These are phyloP conservation scores for Gypsophila paniculata DNA, from an alignment of 179 eudicot species.

Conservation along the genomic window DNA sequence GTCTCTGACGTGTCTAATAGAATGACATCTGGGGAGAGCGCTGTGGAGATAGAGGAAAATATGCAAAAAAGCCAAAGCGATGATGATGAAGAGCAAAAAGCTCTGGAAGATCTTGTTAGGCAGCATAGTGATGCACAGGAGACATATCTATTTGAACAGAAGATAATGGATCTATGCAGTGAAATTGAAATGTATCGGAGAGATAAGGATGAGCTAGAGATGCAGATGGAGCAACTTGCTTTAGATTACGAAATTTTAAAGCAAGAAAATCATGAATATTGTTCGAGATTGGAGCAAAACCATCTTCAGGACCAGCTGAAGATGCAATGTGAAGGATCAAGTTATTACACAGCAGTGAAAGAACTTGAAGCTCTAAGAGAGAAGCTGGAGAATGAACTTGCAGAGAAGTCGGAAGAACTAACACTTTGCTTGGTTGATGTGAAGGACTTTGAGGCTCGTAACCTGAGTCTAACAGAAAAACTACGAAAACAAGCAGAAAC, in stretches of 20 bases:
- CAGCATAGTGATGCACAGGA: constrained; percentile 66
- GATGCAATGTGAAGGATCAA: constrained; percentile 72
- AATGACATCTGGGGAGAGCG: constrained; percentile 29
- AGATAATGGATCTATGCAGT: constrained; percentile 62
- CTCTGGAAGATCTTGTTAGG: constrained; percentile 74
- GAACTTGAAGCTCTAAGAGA: constrained; percentile 57
- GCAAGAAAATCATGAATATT: constrained; percentile 86
- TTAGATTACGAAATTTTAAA: constrained; percentile 89
- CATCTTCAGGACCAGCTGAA: constrained; percentile 79
- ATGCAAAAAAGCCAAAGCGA: constrained; percentile 36
- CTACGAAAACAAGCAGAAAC: constrained; percentile 49
- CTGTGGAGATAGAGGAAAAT: constrained; percentile 34
- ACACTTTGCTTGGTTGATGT: constrained; percentile 42
- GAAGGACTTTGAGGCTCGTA: constrained; percentile 48
- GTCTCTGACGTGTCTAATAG: constrained; percentile 30
- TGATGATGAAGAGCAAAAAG: constrained; percentile 73
- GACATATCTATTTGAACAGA: constrained; percentile 61
- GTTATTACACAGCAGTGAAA: constrained; percentile 41
- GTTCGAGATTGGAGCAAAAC: constrained; percentile 66
- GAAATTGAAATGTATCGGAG: constrained; percentile 73
- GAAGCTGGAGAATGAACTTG: constrained; percentile 57
- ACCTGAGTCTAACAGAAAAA: constrained; percentile 44
- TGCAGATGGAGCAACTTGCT: constrained; percentile 94
- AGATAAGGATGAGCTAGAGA: constrained; percentile 86
- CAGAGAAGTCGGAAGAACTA: constrained; percentile 46